These are phyloP conservation scores for Russula griseocarnosa DNA, from an alignment of 768 basidiomycete species.

Conservation along the genomic window DNA sequence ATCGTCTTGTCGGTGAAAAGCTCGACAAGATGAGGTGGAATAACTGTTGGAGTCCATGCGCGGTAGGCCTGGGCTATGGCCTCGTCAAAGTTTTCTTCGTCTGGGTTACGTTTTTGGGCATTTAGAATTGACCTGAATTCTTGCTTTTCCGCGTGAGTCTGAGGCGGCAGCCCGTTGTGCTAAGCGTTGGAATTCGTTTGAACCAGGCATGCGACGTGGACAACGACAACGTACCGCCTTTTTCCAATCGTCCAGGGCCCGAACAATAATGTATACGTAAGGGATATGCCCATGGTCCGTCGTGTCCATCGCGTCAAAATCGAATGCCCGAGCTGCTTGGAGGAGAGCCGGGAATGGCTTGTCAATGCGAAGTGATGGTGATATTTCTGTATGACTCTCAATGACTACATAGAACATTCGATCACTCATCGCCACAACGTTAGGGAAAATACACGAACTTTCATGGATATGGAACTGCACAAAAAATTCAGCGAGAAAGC, in stretches of 20 bases:
- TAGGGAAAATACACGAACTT: constrained; percentile 44
- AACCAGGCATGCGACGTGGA: not conserved
- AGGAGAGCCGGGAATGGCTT: constrained; percentile 81
- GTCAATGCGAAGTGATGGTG: constrained; percentile 78
- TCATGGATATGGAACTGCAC: constrained; percentile 88
- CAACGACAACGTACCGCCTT: constrained; percentile 47
- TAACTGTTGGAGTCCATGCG: constrained; percentile 59
- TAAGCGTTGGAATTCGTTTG: constrained; percentile 32
- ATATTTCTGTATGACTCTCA: constrained; percentile 78
- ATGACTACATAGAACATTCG: constrained; percentile 52
- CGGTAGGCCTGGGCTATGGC: constrained; percentile 85
- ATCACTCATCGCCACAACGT: constrained; percentile 1
- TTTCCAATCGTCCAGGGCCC: constrained; percentile 81
- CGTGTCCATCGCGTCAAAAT: constrained; percentile 76
- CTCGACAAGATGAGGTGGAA: constrained; percentile 30
- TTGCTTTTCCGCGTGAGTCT: constrained; percentile 59
- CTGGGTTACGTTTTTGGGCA: constrained; percentile 64
- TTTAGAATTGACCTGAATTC: constrained; percentile 68
- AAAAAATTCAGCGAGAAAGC: constrained; percentile 85
- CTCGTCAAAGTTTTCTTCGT: constrained; percentile 98
- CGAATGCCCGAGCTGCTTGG: constrained; percentile 64
- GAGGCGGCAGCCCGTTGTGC: constrained; percentile 63
- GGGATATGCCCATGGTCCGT: constrained; percentile 90
- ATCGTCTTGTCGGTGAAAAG: constrained; percentile 12
- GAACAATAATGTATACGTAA: constrained; percentile 84